Evolutionary conservation across 352 stramenopile genomes (phyloP).

Genomic region (Thalassiosira sp.): DNA sequence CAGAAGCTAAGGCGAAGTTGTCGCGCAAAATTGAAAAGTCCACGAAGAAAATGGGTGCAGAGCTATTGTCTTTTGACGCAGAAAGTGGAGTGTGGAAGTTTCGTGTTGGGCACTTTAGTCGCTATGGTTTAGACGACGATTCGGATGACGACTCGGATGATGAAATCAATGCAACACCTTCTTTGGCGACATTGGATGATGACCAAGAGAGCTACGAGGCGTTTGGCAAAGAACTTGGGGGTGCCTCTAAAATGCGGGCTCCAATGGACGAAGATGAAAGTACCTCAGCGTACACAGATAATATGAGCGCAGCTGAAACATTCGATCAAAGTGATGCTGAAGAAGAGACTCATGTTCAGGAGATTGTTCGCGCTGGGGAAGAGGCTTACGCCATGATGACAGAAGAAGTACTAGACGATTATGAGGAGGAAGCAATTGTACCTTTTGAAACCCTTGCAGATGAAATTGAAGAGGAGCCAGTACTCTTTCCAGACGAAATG

Average conservation of each 20-base stretch:
- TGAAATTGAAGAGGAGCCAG: conserved; percentile 21
- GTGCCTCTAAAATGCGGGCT: conserved; percentile 42
- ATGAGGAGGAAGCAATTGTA: conserved; percentile 44
- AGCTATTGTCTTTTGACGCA: conserved; percentile 76
- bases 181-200: conserved; percentile 46
- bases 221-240: conserved; percentile 46
- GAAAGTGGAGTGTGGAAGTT: conserved; percentile 78
- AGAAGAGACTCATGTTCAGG: conserved; percentile 27
- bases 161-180: conserved; percentile 33
- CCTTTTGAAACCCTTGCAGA: conserved; percentile 10
- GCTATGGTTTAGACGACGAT: conserved; percentile 78
- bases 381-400: conserved; percentile 62
- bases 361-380: conserved; percentile 43
- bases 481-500: conserved; percentile 48
- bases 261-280: conserved; percentile 57
- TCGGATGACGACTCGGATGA: conserved; percentile 70
- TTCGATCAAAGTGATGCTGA: conserved; percentile 36
- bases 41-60: conserved; percentile 76
- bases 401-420: conserved; percentile 31
- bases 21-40: conserved; percentile 65
- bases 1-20: conserved; percentile 69
- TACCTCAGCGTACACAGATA: conserved; percentile 37
- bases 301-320: conserved; percentile 35
- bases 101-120: conserved; percentile 81
- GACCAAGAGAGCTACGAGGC: conserved; percentile 31